Conservation (phyloP, 176 grass and related monocot species). For the Carex kokanica region DNA sequence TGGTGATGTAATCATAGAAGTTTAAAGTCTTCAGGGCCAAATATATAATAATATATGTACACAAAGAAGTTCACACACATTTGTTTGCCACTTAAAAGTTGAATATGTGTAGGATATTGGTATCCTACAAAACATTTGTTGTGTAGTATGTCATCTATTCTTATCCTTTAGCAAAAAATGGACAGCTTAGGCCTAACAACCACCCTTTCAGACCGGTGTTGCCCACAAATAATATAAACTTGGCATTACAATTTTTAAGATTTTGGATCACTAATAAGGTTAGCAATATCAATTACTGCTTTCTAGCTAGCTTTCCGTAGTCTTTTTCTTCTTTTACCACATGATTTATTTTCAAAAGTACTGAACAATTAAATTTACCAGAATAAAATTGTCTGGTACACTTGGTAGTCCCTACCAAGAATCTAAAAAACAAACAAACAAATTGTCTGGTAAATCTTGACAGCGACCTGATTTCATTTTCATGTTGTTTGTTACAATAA, state of each 20-base stretch:
- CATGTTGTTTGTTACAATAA: not conserved
- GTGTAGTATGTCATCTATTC: not conserved
- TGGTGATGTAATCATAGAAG: not conserved
- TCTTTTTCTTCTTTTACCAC: not conserved
- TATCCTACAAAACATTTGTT: not conserved
- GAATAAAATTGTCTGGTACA: too few species aligned
- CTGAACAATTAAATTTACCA: not conserved
- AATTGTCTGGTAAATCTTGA: not conserved
- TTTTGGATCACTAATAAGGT: not conserved
- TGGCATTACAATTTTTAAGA: not conserved
- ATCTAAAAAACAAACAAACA: too few species aligned
- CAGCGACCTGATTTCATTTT: not conserved
- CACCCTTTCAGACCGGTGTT: not conserved
- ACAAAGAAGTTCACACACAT: not conserved
- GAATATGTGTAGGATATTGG: not conserved
- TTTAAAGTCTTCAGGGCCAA: not conserved
- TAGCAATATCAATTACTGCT: not conserved
- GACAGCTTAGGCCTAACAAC: not conserved
- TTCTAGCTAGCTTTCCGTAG: not conserved
- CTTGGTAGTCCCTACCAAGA: too few species aligned
- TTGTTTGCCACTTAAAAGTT: not conserved
- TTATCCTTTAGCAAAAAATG: constrained; percentile 2
- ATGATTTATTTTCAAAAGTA: not conserved
- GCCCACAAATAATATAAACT: not conserved
- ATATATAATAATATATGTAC: not conserved